Evolutionary conservation across 1,139 yeast species (phyloP).

Genomic region (Geotrichum aggregatum): DNA sequence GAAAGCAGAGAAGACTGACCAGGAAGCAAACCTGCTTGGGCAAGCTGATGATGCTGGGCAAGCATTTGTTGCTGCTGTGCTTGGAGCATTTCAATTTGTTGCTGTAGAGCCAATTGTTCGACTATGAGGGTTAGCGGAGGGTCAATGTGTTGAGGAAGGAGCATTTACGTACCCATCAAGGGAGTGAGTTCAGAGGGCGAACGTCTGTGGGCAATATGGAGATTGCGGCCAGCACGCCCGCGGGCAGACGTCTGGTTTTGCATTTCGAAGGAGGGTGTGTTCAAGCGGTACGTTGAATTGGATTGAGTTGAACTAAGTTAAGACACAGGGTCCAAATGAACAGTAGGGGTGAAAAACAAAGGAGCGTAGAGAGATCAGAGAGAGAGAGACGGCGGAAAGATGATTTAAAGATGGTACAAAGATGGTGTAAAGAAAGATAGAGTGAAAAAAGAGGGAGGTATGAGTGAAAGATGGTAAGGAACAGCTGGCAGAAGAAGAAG

Average conservation of each 20-base stretch:
- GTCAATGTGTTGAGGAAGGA: background rate
- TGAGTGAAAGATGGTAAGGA: background rate
- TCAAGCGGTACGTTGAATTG: no score
- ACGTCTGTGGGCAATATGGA: conserved; percentile 90
- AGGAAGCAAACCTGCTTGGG: conserved; percentile 31
- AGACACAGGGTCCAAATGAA: conserved; percentile 5
- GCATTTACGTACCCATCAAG: conserved; percentile 58
- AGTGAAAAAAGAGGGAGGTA: background rate
- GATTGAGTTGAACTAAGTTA: conserved; percentile 1
- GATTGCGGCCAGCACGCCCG: conserved; percentile 30
- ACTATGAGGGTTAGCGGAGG: conserved; percentile 38
- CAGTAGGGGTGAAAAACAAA: conserved; percentile 9
- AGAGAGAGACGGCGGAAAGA: background rate
- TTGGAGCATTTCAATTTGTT: conserved; percentile 85
- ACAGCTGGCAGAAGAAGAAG: conserved; percentile 1
- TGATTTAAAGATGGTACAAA: background rate
- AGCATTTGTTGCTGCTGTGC: conserved; percentile 76
- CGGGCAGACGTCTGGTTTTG: conserved; percentile 20
- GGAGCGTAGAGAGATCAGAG: background rate
- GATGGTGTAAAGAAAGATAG: conserved; percentile 3
- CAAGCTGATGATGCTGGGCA: conserved; percentile 57
- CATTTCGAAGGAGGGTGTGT: background rate
- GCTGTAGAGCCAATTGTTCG: conserved; percentile 87
- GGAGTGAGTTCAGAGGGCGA: conserved; percentile 92
- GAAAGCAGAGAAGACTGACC: conserved; percentile 23